A percentile compares a stretch with the other conserved stretches of the same genome.
These are phyloP conservation scores for Westerdykella aurantiaca DNA, from an alignment of 2,329 filamentous ascomycete genomes.

Conservation along the genomic window DNA sequence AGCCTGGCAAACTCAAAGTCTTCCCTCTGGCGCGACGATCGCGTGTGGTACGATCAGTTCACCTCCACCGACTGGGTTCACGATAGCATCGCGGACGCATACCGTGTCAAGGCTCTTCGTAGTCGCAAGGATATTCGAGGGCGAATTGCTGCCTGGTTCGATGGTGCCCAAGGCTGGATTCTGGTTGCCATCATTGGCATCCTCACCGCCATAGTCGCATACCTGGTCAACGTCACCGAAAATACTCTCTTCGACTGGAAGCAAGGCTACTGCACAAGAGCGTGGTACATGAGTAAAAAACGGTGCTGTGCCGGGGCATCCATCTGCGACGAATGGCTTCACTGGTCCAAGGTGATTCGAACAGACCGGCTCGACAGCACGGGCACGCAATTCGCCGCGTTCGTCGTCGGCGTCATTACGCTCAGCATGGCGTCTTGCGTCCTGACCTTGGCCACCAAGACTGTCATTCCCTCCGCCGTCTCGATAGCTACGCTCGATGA, in stretches of 20 bases:
- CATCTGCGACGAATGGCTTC: constrained; percentile 55
- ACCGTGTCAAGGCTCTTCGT: constrained; percentile 76
- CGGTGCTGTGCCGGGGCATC: constrained; percentile 54
- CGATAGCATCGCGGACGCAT: constrained; percentile 90
- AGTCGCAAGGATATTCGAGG: constrained; percentile 79
- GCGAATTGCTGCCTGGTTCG: constrained; percentile 68
- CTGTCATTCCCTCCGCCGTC: constrained; percentile 82
- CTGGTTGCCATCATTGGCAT: constrained; percentile 85
- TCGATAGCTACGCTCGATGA: constrained; percentile 86
- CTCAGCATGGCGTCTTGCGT: constrained; percentile 69
- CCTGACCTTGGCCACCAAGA: constrained; percentile 85
- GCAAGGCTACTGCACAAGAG: constrained; percentile 69
- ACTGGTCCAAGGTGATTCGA: constrained; percentile 58
- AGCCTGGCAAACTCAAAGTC: constrained; percentile 59
- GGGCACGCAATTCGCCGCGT: constrained; percentile 75
- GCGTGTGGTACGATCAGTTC: constrained; percentile 98
- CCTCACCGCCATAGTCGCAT: constrained; percentile 78
- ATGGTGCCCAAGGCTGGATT: constrained; percentile 90
- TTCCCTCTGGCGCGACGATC: constrained; percentile 69
- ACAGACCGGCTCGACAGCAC: constrained; percentile 43
- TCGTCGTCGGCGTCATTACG: constrained; percentile 63
- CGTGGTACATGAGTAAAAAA: constrained; percentile 69
- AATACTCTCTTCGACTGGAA: constrained; percentile 84
- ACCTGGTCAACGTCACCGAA: constrained; percentile 83
- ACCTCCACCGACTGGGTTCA: constrained; percentile 98